phyloP scores from a whole-genome alignment of 1,284 basidiomycete species.

The Papiliotrema fonsecae region DNA sequence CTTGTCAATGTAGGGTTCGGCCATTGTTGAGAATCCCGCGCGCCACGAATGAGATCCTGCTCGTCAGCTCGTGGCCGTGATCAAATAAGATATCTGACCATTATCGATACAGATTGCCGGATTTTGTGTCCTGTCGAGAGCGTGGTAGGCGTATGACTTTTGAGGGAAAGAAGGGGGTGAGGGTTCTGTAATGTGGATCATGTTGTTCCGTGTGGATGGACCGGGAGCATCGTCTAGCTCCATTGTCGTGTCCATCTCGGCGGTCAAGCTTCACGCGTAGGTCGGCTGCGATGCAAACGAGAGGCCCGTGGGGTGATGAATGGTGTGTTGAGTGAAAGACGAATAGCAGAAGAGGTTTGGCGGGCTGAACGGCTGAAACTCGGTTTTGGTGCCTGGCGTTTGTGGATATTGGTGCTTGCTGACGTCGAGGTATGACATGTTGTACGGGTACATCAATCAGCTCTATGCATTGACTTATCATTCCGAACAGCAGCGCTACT shows the following conservation, averaged over 20 bases:
- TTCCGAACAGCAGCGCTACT: too few species aligned
- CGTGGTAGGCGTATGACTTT: slow-evolving; percentile 29
- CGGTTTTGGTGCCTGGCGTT: background rate
- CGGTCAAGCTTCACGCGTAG: too few species aligned
- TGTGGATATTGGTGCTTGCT: too few species aligned
- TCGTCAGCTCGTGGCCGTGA: background rate
- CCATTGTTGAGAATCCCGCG: slow-evolving; percentile 69
- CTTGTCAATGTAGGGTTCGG: slow-evolving; percentile 54
- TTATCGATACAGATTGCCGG: slow-evolving; percentile 79
- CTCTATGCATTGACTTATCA: too few species aligned
- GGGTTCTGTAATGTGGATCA: slow-evolving; percentile 32
- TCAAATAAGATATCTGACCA: slow-evolving; percentile 48
- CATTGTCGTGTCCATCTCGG: slow-evolving; percentile 5
- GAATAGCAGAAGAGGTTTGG: background rate
- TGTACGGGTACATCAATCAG: too few species aligned
- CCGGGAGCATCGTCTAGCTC: slow-evolving; percentile 13
- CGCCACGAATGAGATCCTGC: slow-evolving; percentile 71
- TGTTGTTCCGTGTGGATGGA: slow-evolving; percentile 22
- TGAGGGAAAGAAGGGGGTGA: slow-evolving; percentile 20
- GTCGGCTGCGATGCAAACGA: too few species aligned
- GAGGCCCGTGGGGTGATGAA: too few species aligned
- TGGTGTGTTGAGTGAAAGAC: background rate
- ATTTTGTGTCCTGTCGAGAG: slow-evolving; percentile 22
- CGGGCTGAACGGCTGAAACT: background rate
- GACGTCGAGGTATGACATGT: too few species aligned